Base-by-base conservation (phyloP, 2,329 filamentous ascomycete genomes). In the Huntiella savannae region DNA sequence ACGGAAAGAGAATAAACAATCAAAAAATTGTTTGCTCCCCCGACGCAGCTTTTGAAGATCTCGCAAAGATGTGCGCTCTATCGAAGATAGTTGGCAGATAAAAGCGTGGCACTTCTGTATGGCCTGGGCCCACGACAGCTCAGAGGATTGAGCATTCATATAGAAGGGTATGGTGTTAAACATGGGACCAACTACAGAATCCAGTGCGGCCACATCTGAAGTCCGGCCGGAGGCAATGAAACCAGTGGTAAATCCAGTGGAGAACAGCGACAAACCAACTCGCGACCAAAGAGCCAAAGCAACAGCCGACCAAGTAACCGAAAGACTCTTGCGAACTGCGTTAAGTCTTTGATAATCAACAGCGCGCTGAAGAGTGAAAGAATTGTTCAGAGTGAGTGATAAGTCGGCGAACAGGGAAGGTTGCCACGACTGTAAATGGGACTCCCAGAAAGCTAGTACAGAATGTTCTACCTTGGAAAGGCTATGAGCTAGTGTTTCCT, bases 161-260 rank as follows among this genome's bases (percentile, higher is more conserved):
- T 73, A 68, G 56, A 81, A 85, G 0, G 87, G 85, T 1, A 95
- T 64, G 0, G 86, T 94, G 57, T 95, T 95, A 68, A 95, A 93
- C 15, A 95, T 63, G 0, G 88, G 87, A 0, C 87, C 88, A 37
- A 91, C 71, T 1, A 82, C 73, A 16, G 67, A 57, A 40, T 86
- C 79, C 2, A 77, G 70, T 2, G 67, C 66, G 5, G 78, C 69
- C 10, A 85, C 62, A 38, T 82, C 73, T 4, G 92, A 71, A 0
- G 76, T 73, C 49, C 87, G 71, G 1, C 87, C 88, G 5, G 86
- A 91, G 0, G 83, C 70, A 10, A 95, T 70, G 15, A 92, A 63
- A 1, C 88, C 88, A 11, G 87, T 65, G 0, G 74, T 72, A 1
- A 71, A 61, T 5, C 66, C 59, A 12, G 60, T 15, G 5, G 60